Evolutionary conservation across 2,329 filamentous ascomycete species (phyloP).

Genomic region (Rutstroemia sp.): DNA sequence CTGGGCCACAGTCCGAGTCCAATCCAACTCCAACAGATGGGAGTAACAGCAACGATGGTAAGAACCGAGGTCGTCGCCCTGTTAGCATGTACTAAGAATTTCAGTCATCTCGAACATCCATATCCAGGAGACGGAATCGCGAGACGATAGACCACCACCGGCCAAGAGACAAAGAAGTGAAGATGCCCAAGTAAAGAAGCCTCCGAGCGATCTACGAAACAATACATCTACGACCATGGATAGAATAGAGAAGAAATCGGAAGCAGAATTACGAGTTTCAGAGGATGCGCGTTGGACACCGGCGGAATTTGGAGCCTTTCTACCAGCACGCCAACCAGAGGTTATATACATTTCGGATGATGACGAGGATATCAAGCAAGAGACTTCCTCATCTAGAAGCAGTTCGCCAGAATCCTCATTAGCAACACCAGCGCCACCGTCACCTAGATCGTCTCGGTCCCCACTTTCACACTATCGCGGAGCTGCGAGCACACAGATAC

Average conservation of each 20-base stretch:
- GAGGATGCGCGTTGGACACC: slow-evolving; percentile 20
- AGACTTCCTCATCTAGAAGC: neutral
- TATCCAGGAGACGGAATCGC: slow-evolving; percentile 11
- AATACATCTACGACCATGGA: slow-evolving; percentile 1
- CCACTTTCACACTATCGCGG: neutral
- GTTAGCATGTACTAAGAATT: slow-evolving; percentile 3
- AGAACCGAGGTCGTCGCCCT: too few species aligned
- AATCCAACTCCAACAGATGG: too few species aligned
- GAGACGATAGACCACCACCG: slow-evolving; percentile 13
- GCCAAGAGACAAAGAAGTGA: slow-evolving; percentile 18
- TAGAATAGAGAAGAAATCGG: slow-evolving; percentile 10
- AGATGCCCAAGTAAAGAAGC: neutral
- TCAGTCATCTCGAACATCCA: slow-evolving; percentile 15
- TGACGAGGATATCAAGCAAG: neutral
- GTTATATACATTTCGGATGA: slow-evolving; percentile 5
- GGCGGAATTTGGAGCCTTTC: slow-evolving; percentile 9
- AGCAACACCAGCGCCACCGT: neutral
- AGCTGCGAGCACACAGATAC: neutral
- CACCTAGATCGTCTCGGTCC: neutral
- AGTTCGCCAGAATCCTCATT: neutral
- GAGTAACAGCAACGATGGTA: too few species aligned
- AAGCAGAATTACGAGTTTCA: slow-evolving; percentile 11
- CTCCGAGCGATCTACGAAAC: neutral
- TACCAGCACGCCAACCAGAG: neutral
- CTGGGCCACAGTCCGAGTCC: too few species aligned